Evolutionary conservation across 495 filamentous ascomycete genomes (phyloP).

Genomic region (Aspergillus wentii): DNA sequence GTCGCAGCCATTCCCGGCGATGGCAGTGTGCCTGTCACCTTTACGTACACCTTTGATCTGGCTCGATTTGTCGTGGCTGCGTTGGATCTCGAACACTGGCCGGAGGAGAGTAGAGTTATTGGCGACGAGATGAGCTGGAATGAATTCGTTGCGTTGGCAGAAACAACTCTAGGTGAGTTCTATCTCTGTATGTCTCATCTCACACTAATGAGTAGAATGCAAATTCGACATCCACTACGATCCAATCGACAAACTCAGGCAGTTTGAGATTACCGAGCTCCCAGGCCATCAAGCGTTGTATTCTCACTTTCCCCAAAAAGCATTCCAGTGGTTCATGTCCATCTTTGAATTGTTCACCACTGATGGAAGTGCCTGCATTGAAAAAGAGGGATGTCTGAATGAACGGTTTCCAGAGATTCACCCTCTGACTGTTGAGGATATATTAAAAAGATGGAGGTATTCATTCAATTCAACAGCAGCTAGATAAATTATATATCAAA

Average conservation of each 20-base stretch:
- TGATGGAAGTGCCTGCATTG: slow-evolving; percentile 11
- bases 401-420: slow-evolving; percentile 32
- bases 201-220: slow-evolving; percentile 11
- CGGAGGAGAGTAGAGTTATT: slow-evolving; percentile 16
- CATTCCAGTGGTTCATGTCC: slow-evolving; percentile 21
- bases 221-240: slow-evolving; percentile 40
- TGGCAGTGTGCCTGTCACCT: slow-evolving; percentile 28
- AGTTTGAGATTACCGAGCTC: slow-evolving; percentile 36
- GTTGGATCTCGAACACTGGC: slow-evolving; percentile 32
- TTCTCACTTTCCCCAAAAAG: slow-evolving; percentile 26
- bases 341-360: slow-evolving; percentile 18
- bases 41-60: slow-evolving; percentile 41
- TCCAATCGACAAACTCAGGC: slow-evolving; percentile 28
- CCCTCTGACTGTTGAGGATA: slow-evolving; percentile 21
- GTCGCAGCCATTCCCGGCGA: slow-evolving; percentile 38
- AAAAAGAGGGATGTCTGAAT: slow-evolving; percentile 24
- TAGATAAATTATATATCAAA: slow-evolving; percentile 6
- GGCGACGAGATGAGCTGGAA: slow-evolving; percentile 36
- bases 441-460: too few species aligned
- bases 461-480: too few species aligned
- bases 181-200: not conserved
- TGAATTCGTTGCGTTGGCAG: slow-evolving; percentile 28
- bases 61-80: slow-evolving; percentile 34
- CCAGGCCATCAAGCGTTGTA: slow-evolving; percentile 28
- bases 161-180: slow-evolving; percentile 29